Percentiles rank a stretch among this genome's conserved stretches.
Conservation (phyloP, 768 basidiomycete species). For the Tephrocybe rancida region DNA sequence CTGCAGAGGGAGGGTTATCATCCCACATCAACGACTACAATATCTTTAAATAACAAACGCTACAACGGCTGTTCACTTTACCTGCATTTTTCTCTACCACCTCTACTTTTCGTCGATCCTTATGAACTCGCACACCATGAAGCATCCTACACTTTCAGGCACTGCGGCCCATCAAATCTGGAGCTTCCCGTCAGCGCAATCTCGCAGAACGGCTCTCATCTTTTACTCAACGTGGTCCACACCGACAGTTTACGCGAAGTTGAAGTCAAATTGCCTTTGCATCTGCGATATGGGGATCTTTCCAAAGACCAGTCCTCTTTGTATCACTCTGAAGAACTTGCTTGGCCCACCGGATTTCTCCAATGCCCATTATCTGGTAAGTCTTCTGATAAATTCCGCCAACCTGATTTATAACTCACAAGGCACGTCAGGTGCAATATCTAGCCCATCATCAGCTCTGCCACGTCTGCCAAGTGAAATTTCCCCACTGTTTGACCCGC, state of each 20-base stretch:
- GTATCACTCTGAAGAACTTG: constrained; percentile 30
- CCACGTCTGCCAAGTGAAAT: constrained; percentile 16
- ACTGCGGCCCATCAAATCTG: constrained; percentile 45
- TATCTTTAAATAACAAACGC: constrained; percentile 21
- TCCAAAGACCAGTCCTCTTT: constrained; percentile 15
- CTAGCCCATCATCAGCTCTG: neutral
- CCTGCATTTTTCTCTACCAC: constrained; percentile 41
- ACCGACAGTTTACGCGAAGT: constrained; percentile 14
- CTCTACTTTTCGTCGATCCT: constrained; percentile 47
- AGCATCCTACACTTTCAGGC: constrained; percentile 37
- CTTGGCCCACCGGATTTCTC: constrained; percentile 41
- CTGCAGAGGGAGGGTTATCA: constrained; percentile 39
- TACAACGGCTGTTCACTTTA: constrained; percentile 35
- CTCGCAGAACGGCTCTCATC: constrained; percentile 20
- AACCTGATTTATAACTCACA: neutral
- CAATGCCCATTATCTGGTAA: constrained; percentile 33
- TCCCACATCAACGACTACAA: constrained; percentile 31
- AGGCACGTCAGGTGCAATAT: constrained; percentile 5
- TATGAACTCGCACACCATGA: constrained; percentile 46
- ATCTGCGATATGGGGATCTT: constrained; percentile 45
- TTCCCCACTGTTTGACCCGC: constrained; percentile 18
- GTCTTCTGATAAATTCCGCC: constrained; percentile 4
- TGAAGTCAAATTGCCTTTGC: constrained; percentile 45
- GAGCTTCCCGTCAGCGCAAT: constrained; percentile 48
- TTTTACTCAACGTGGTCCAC: constrained; percentile 26